Evolutionary conservation across 1,139 yeast genomes (phyloP), one percentile per base, ranked within the genome.

Genomic region (Wickerhamomyces sp.): DNA sequence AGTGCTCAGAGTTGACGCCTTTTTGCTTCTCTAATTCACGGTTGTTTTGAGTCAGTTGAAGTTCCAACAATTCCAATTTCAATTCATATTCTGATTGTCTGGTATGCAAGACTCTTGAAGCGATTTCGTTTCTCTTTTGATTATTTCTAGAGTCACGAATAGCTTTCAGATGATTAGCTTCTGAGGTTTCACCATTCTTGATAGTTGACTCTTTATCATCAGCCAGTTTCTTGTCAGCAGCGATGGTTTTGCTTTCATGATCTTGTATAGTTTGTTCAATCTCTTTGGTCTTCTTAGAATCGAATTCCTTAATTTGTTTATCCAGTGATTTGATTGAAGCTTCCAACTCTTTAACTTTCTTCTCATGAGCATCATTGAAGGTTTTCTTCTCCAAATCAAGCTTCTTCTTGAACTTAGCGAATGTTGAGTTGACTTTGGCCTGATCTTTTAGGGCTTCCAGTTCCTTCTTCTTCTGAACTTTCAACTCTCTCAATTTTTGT

Each of bases 281-380:
- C 39, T 59, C 63, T 35, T 51, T 49, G 7, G 57, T 51, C n/a
- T 63, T 58, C 36, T 58, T 57, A 18, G 51, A 52, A 41, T 60
- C 61, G 27, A 52, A 58, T 7, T 45, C 52, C 30, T 51, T 50
- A 15, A 57, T 59, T 43, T 55, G 56, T 31, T 49, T 52, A 40
- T 55, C 58, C 29, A 52, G 45, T 31, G 50, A 49, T 41, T 60
- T 50, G 35, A 57, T 55, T 14, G 58, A 48, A 7, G 43, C 42
- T 35, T 58, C 61, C 39, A 68, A 56, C 41, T 66, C 71, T 14
- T 64, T 58, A 42, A 68, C 62, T 42, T 57, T 55, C 14, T 56
- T 59, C 11, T 57, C 61, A 34, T 65, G 57, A 8, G 48, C 45
- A 14, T 46, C 50, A 34, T 29, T 36, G 39, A 53, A 53, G n/a